A percentile compares a stretch with the other conserved stretches of the same genome.
These are phyloP conservation scores for Wickerhamiella galacta DNA, from an alignment of 805 yeast genomes.

Conservation along the genomic window DNA sequence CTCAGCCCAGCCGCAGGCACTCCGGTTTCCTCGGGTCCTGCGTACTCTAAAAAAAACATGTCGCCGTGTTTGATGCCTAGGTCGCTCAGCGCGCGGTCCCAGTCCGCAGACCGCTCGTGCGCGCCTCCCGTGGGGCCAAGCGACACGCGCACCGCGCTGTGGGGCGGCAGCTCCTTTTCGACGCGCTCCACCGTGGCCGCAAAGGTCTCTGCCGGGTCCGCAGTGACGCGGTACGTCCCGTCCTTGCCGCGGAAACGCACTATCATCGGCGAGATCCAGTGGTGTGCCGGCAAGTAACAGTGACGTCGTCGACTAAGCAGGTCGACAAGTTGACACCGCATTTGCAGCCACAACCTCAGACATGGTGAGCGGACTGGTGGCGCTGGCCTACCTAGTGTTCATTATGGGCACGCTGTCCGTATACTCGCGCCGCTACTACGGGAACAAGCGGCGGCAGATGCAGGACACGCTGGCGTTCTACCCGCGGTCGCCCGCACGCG, in stretches of 20 bases:
- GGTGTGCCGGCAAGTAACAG: background rate
- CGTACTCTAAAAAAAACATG: conserved; percentile 28
- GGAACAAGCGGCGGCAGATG: conserved; percentile 35
- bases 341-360: background rate
- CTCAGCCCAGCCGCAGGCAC: background rate
- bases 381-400: background rate
- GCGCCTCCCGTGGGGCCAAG: conserved; percentile 27
- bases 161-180: conserved; percentile 22
- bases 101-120: conserved; percentile 25
- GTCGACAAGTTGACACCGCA: background rate
- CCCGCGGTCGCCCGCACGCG: conserved; percentile 43
- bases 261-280: conserved; percentile 25
- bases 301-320: background rate
- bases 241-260: conserved; percentile 69
- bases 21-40: background rate
- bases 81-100: conserved; percentile 23
- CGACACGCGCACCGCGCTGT: conserved; percentile 25
- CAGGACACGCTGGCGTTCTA: conserved; percentile 57
- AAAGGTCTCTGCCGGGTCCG: conserved; percentile 31
- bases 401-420: background rate
- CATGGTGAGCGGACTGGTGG: background rate
- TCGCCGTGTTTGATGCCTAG: conserved; percentile 38
- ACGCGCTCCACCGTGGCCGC: conserved; percentile 24
- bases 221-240: conserved; percentile 59
- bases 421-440: conserved; percentile 34